Evolutionary conservation across 495 filamentous ascomycete genomes (phyloP).

Genomic region (Aspergillus diversus): DNA sequence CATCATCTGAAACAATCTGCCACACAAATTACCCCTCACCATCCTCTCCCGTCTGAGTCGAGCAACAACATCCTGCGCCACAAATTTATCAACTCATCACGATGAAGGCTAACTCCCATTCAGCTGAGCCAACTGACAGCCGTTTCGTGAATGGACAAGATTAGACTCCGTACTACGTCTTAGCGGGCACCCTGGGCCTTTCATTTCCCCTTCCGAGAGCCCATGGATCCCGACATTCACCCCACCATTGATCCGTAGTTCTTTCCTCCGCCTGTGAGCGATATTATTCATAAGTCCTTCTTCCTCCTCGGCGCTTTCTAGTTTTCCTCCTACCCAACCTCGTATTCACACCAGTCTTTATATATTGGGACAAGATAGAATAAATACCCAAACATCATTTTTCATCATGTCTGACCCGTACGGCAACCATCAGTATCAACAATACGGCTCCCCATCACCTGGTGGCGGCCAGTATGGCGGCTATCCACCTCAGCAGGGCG

Average conservation of each 20-base stretch:
- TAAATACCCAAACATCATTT: background rate
- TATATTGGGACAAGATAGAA: background rate
- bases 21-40: slow-evolving; percentile 32
- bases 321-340: background rate
- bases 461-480: slow-evolving; percentile 18
- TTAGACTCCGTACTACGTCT: slow-evolving; percentile 8
- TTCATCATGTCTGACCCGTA: slow-evolving; percentile 25
- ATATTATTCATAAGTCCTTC: background rate
- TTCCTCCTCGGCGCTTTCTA: slow-evolving; percentile 1
- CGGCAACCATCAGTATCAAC: slow-evolving; percentile 17
- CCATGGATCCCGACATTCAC: slow-evolving; percentile 4
- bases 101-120: background rate
- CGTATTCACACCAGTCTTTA: background rate
- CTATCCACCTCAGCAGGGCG: slow-evolving; percentile 25
- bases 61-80: background rate
- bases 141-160: slow-evolving; percentile 10
- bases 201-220: slow-evolving; percentile 4
- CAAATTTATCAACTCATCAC: background rate
- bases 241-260: slow-evolving; percentile 18
- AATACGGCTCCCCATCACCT: slow-evolving; percentile 20
- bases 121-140: slow-evolving; percentile 17
- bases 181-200: slow-evolving; percentile 13
- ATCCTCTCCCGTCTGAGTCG: slow-evolving; percentile 54
- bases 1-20: background rate
- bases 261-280: slow-evolving; percentile 14